Percentiles rank a stretch among this genome's conserved stretches.
These are phyloP conservation scores for Guillardia theta DNA, from an alignment of 78 protist genomes.

Conservation along the genomic window DNA sequence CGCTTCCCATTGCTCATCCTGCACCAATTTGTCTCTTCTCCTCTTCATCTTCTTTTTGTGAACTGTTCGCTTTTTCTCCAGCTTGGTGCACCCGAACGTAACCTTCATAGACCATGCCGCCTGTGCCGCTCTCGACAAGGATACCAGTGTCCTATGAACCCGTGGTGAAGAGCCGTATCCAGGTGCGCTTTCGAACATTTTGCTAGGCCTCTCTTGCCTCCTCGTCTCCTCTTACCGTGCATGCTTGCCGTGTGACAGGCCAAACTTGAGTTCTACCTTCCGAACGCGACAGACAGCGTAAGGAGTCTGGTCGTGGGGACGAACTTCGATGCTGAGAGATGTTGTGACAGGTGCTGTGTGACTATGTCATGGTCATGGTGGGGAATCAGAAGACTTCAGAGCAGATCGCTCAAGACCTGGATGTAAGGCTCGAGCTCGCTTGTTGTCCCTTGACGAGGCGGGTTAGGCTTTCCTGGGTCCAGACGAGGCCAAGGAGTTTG, in stretches of 20 bases:
- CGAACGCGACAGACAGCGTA: background rate
- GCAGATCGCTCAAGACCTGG: background rate
- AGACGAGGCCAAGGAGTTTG: background rate
- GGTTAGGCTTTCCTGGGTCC: background rate
- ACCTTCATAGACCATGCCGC: no score
- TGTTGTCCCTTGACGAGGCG: no score
- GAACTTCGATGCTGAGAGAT: background rate
- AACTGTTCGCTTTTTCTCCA: no score
- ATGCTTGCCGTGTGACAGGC: background rate
- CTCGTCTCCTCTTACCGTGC: no score
- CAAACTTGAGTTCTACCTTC: background rate
- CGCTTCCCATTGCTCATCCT: no score
- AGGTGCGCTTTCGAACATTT: background rate
- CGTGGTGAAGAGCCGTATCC: background rate
- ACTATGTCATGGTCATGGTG: constrained; percentile 17
- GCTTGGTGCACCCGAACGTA: no score
- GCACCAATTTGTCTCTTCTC: no score
- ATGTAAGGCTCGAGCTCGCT: background rate
- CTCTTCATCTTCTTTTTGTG: no score
- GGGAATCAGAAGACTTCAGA: background rate
- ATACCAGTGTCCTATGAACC: no score
- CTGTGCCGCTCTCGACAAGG: no score
- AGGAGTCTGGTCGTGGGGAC: background rate
- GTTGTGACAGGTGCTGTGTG: background rate
- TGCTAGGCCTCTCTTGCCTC: background rate